Percentiles rank a stretch among this genome's conserved stretches.
phyloP scores from a whole-genome alignment of 805 yeast genomes.

The Wickerhamomyces chaumierensis region DNA sequence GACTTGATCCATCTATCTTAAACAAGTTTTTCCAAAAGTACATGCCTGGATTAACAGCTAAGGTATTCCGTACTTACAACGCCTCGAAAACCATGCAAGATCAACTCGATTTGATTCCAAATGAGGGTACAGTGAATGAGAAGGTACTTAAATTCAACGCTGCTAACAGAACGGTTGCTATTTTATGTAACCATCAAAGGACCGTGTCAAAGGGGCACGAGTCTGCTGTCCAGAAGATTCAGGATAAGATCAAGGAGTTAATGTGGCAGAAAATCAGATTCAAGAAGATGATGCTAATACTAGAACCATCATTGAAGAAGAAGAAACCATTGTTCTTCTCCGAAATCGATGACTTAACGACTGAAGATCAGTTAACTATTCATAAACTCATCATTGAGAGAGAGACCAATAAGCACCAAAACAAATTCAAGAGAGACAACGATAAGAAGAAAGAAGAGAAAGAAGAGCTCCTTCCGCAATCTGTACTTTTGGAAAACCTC shows the following conservation, averaged over 20 bases:
- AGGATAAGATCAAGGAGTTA: conserved; percentile 67
- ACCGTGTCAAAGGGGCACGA: conserved; percentile 82
- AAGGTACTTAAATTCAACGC: conserved; percentile 84
- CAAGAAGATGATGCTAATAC: conserved; percentile 56
- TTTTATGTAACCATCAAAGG: conserved; percentile 94
- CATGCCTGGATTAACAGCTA: conserved; percentile 90
- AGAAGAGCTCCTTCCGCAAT: conserved; percentile 39
- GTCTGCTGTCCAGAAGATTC: conserved; percentile 66
- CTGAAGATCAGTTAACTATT: conserved; percentile 51
- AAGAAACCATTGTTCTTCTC: conserved; percentile 49
- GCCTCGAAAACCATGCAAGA: conserved; percentile 97
- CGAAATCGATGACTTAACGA: conserved; percentile 55
- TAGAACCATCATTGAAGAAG: conserved; percentile 42
- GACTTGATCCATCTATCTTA: conserved; percentile 72
- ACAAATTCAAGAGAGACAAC: conserved; percentile 65
- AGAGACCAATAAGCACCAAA: conserved; percentile 51
- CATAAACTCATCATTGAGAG: conserved; percentile 50
- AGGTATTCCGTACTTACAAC: conserved; percentile 94
- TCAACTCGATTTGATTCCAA: conserved; percentile 74
- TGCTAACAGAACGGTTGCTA: conserved; percentile 92
- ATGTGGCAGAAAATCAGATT: conserved; percentile 72
- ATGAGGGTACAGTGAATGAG: conserved; percentile 80
- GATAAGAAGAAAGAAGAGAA: conserved; percentile 56
- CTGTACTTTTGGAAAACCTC: conserved; percentile 48
- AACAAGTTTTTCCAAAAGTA: conserved; percentile 83